Base-by-base conservation (phyloP, 495 filamentous ascomycete species). In the Lasiosphaeria hispida region DNA sequence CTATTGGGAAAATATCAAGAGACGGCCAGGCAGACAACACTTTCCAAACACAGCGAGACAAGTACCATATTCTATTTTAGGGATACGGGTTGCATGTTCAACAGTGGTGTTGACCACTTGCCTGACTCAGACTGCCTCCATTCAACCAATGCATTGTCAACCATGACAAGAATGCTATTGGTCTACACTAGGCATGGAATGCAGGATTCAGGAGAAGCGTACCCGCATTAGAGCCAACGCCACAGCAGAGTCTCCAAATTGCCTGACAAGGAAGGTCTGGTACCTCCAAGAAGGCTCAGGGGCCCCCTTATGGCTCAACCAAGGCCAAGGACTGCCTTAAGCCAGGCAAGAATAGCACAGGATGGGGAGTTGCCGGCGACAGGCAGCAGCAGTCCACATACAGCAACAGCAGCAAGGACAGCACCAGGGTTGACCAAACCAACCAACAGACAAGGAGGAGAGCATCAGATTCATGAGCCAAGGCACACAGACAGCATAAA, bases 1-100 rank as follows among this genome's bases (percentile, higher is more conserved):
- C 48, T 50, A 11, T 50, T 50, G 33, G 48, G 48, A 50, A 50
- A 37, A 17, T 50, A 50, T 50, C 33, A 34, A 50, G 48, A 50
- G 48, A 50, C 48, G 33, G 48, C 48, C 48, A 50, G 33, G 48
- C 33, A 50, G 33, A 50, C 33, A 50, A 50, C 33, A 37, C 48
- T 50, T 50, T 50, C 48, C 48, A 50, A 50, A 17, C 33, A 50
- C 48, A 15, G 48, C 13, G 13, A 50, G 33, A 50, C 48, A 34
- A 50, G 48, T 50, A 50, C 33, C 44, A 48, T 48, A 48, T 48
- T 48, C 44, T 17, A 48, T 48, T 45, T 45, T 13, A 17, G 44
- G 19, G 44, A 48, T 48, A 48, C 44, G 18, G 3, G 19, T 48
- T 33, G 10, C 23, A 48, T 48, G 18, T 48, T 48, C 44, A 23